Base-by-base conservation (phyloP, 495 filamentous ascomycete genomes). In the Neurospora sublineolata region DNA sequence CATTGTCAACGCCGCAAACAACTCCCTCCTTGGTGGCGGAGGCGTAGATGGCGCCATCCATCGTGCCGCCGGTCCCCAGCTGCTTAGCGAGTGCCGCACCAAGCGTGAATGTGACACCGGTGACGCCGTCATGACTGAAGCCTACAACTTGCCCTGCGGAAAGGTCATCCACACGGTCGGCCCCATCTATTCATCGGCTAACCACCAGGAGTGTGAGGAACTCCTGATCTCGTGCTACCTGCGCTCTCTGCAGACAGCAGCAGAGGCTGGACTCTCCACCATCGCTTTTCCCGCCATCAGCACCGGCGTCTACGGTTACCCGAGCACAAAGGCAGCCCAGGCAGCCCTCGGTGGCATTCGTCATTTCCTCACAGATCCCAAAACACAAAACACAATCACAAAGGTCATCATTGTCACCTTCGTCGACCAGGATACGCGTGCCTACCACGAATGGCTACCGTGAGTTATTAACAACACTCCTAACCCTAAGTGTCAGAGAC, bases 1-100 rank as follows among this genome's bases (percentile, higher is more conserved):
- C 72, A 97, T 97, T 75, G 94, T 97, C 77, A 97, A 98, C 79
- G 94, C 95, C 11, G 94, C 95, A 27, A 97, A 97, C 78, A 80
- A 82, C 20, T 89, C 86, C 9, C 86, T 99, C 0, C 84, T 92
- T 3, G 92, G 93, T 68, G 95, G 95, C 52, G 92, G 93, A 18
- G 95, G 94, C 41, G 93, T 97, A 30, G 92, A 93, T 72, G 91
- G 90, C 23, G 93, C 92, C 30, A 97, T 98, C 75, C 95, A 98
- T 79, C 79, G 86, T 40, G 92, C 91, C 37, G 95, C 95, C 36
- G 95, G 95, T 8, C 86, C 80, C 1, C 74, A 78, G 0, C 85
- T 97, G 11, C 73, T 90, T n/a, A 68, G 67, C 10, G 95, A 94
- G 79, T 97, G 95, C 79, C 75, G 79, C 37, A 83, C 73, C 0